Percentiles rank a stretch among this genome's conserved stretches.
Conservation (phyloP, 1,284 basidiomycete species). For the Trametes versicolor region DNA sequence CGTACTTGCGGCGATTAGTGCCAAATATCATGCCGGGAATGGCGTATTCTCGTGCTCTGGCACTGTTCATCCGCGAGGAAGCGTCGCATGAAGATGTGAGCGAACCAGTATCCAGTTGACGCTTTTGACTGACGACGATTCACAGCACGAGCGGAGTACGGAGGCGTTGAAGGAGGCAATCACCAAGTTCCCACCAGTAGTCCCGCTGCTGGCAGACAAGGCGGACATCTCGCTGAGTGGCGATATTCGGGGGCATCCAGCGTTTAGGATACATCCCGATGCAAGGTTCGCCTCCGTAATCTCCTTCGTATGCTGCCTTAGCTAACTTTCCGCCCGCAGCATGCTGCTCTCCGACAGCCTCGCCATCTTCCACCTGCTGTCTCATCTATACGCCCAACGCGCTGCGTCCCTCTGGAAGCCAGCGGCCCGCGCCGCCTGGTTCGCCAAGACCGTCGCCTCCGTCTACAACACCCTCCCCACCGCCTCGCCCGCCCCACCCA, state of each 20-base stretch:
- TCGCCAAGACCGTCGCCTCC: slow-evolving; percentile 59
- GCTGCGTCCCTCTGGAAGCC: slow-evolving; percentile 86
- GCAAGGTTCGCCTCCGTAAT: slow-evolving; percentile 55
- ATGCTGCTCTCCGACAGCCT: slow-evolving; percentile 35
- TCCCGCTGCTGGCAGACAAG: slow-evolving; percentile 86
- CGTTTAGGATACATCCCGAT: slow-evolving; percentile 78
- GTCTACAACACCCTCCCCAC: slow-evolving; percentile 45
- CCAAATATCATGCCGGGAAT: slow-evolving; percentile 73
- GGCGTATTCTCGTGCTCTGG: slow-evolving; percentile 81
- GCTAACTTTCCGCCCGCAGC: slow-evolving; percentile 7
- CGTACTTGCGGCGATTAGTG: slow-evolving; percentile 38
- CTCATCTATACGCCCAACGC: slow-evolving; percentile 86
- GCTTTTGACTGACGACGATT: background rate
- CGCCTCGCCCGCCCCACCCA: slow-evolving; percentile 46
- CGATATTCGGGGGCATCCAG: slow-evolving; percentile 64
- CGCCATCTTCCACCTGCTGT: slow-evolving; percentile 72
- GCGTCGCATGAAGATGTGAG: slow-evolving; percentile 58
- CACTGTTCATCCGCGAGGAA: slow-evolving; percentile 68
- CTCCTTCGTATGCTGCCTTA: too few relatives aligned
- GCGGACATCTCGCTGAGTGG: slow-evolving; percentile 74
- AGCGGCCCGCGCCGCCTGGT: slow-evolving; percentile 71
- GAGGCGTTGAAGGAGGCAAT: slow-evolving; percentile 78
- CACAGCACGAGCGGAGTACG: slow-evolving; percentile 69
- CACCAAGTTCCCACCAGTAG: slow-evolving; percentile 79
- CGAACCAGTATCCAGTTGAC: slow-evolving; percentile 27